Evolutionary conservation across 1,284 basidiomycete species (phyloP), one percentile per base, ranked within the genome.

Genomic region (Ganoderma sp.): DNA sequence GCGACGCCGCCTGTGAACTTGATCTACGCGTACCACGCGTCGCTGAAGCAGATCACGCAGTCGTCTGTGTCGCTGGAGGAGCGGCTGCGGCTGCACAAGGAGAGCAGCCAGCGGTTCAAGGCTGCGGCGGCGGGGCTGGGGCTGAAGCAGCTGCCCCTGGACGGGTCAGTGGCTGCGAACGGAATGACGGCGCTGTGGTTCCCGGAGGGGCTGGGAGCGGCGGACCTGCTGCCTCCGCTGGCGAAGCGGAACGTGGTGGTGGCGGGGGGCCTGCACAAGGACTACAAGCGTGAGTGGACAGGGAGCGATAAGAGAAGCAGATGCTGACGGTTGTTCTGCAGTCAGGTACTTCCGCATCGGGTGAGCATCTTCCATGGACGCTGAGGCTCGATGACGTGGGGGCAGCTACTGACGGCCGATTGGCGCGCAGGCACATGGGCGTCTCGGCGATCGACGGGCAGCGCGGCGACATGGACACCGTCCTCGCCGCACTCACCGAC

Each of bases 1-100:
- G 96, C 96, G n/a, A 98, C 96, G 1, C 96, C 92, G 10, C 94
- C 95, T 15, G 94, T 97, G 71, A 97, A 99, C 82, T 89, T 99
- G 73, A 89, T 99, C 77, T 95, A 96, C 81, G 94, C 97, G 0
- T 94, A 95, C 79, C 88, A 94, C 78, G 85, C 88, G 37, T 93
- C 95, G 12, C 87, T 99, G 66, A 84, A 83, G 62, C 84, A 87
- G 70, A 96, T 99, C 79, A 88, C 85, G 9, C 84, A 83, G 75
- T 81, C 79, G 43, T 75, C 83, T 6, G 82, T 86, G 8, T 89
- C 91, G 10, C 86, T 99, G 59, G 87, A 92, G 74, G 89, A 97
- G 68, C 90, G 97, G 28, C 93, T 98, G 81, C 79, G 84, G 64
- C 81, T 89, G 58, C 97, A 99, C 83, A 85, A 86, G 57, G 88